phyloP scores from a whole-genome alignment of 202 grass and related monocot genomes.

The Setaria viridis region DNA sequence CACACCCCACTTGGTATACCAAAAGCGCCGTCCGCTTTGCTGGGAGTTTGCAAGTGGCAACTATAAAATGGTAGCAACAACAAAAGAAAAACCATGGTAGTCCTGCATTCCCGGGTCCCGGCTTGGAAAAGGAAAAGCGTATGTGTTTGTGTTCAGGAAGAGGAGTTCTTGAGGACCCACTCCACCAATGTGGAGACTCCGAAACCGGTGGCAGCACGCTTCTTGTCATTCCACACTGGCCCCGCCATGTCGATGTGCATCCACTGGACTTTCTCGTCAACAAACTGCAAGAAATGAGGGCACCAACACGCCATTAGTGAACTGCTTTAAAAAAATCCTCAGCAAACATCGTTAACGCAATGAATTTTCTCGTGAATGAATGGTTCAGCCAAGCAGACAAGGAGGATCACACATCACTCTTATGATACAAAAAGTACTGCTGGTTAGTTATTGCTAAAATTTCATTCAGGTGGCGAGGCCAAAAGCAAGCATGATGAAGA shows the following conservation, averaged over 20 bases:
- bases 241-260: slow-evolving; percentile 99
- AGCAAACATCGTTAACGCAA: background rate
- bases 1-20: background rate
- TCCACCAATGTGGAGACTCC: slow-evolving; percentile 95
- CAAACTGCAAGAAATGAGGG: slow-evolving; percentile 62
- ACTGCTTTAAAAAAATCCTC: background rate
- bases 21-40: background rate
- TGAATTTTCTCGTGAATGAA: background rate
- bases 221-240: slow-evolving; percentile 95
- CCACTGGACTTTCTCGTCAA: slow-evolving; percentile 98
- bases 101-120: background rate
- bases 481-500: background rate
- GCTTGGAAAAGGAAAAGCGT: background rate
- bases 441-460: background rate
- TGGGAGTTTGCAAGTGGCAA: slow-evolving; percentile 22
- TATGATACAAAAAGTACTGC: background rate
- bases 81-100: background rate
- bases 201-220: slow-evolving; percentile 80
- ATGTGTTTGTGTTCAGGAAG: slow-evolving; percentile 48
- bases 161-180: slow-evolving; percentile 97
- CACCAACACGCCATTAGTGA: background rate
- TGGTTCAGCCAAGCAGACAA: too few relatives aligned
- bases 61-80: slow-evolving; percentile 8
- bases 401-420: background rate
- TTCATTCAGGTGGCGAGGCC: background rate